Evolutionary conservation across 2,329 filamentous ascomycete genomes (phyloP).

Genomic region (Ciborinia camelliae): DNA sequence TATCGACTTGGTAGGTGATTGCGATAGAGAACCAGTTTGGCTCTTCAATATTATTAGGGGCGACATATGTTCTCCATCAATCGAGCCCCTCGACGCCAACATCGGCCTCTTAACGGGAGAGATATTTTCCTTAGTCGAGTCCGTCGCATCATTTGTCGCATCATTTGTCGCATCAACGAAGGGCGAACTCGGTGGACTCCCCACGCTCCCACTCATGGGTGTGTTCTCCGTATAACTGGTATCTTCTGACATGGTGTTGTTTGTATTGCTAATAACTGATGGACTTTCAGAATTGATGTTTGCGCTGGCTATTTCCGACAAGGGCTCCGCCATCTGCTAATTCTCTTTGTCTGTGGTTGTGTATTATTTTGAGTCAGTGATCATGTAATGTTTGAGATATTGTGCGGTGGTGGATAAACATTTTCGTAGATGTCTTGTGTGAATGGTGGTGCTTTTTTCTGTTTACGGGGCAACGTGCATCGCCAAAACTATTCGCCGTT

Average conservation of each 20-base stretch:
- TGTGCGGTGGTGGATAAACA: conserved; percentile 16
- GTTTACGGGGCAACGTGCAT: conserved; percentile 20
- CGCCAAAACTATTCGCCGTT: conserved; percentile 9
- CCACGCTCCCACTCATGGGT: conserved; percentile 28
- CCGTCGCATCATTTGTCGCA: conserved; percentile 25
- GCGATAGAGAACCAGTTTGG: conserved; percentile 25
- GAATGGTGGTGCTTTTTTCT: conserved; percentile 13
- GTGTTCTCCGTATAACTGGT: conserved; percentile 28
- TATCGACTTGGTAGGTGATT: conserved; percentile 26
- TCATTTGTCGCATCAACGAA: conserved; percentile 27
- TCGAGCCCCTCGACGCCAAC: conserved; percentile 29
- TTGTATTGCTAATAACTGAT: conserved; percentile 21
- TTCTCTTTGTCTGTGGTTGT: conserved; percentile 3
- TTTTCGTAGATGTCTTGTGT: conserved; percentile 16
- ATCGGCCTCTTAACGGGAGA: conserved; percentile 32
- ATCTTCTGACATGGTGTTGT: conserved; percentile 30
- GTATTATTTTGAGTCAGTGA: conserved; percentile 16
- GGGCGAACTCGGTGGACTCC: conserved; percentile 34
- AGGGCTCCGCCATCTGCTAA: conserved; percentile 21
- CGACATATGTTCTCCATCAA: conserved; percentile 30
- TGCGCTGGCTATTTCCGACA: conserved; percentile 14
- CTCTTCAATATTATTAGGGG: conserved; percentile 36
- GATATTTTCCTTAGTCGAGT: conserved; percentile 31
- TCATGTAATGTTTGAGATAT: conserved; percentile 13
- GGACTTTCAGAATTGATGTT: conserved; percentile 23